Base-by-base conservation (phyloP, 2,329 filamentous ascomycete genomes). In the Dactylellina cionopaga region DNA sequence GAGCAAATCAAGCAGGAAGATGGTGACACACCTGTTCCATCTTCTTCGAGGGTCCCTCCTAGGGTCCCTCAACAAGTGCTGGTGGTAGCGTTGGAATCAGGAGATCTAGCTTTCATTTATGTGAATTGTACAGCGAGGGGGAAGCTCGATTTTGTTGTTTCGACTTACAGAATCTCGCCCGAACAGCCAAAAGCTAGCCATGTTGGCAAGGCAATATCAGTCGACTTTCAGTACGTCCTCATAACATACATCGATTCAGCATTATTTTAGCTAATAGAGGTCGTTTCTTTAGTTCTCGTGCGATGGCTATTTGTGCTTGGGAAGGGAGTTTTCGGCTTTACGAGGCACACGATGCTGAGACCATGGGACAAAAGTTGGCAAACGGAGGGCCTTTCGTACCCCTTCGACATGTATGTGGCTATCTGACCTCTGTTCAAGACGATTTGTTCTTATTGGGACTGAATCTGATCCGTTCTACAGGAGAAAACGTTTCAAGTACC, bases 61-160 rank as follows among this genome's bases (percentile, higher is more conserved):
- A 76, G 70, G 1, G 79, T 90, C 62, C 91, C 93, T 10, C 90
- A 92, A n/a, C 92, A 98, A 78, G 83, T 93, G 22, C 82, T 98
- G 13, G 85, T 95, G 2, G 81, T 98, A 13, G 87, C 91, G 19
- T 84, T 97, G 6, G 89, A 91, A 74, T 87, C 86, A 13, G 88
- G 89, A 35, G 87, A 91, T 68, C 82, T 92, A 54, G 84, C 94
- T 22, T 96, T 97, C 76, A 81, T 97, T 22, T 94, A 90, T 79
- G 84, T 92, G 47, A 82, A 80, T 80, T 82, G 27, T 76, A 77
- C 56, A 0, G 75, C 77, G 0, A 80, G 83, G 68, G 84, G 84
- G 4, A 79, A 79, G 5, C 81, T 85, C 39, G 83, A 85, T 17
- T 94, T 96, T 76, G 82, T 87, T 7, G 83, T 86, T 29, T 86